Evolutionary conservation across 208 protist genomes (phyloP).

Genomic region (Kentomonas sorsogonicus): DNA sequence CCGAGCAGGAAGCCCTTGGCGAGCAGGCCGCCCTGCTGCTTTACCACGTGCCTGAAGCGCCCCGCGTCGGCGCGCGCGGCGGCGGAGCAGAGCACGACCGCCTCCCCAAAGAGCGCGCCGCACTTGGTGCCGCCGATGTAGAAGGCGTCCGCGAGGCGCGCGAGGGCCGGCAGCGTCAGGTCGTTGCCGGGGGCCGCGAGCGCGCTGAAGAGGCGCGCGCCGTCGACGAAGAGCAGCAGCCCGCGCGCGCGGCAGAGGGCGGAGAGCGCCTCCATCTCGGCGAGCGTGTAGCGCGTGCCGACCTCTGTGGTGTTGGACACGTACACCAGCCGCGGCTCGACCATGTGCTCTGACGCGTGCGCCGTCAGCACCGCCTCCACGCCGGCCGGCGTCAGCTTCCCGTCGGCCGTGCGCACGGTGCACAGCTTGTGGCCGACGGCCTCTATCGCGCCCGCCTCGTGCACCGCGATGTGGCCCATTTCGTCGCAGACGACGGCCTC

Average conservation of each 20-base stretch:
- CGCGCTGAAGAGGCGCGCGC: constrained; percentile 32
- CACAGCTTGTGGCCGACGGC: constrained; percentile 46
- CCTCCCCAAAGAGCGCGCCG: constrained; percentile 41
- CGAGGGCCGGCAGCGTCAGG: constrained; percentile 36
- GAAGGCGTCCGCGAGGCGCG: constrained; percentile 34
- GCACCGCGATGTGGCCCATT: constrained; percentile 37
- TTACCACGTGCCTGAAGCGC: constrained; percentile 33
- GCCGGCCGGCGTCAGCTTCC: constrained; percentile 28
- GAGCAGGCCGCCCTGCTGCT: constrained; percentile 44
- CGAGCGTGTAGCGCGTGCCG: constrained; percentile 39
- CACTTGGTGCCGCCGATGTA: constrained; percentile 49
- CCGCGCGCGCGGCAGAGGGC: constrained; percentile 21
- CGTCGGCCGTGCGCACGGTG: constrained; percentile 19
- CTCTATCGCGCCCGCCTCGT: constrained; percentile 48
- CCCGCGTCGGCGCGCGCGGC: constrained; percentile 27
- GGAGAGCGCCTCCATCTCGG: constrained; percentile 30
- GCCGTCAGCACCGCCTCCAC: constrained; percentile 24
- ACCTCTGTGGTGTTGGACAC: constrained; percentile 53
- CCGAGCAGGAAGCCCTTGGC: constrained; percentile 54
- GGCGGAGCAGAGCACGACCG: constrained; percentile 28
- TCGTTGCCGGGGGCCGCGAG: constrained; percentile 23
- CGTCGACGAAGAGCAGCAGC: constrained; percentile 42
- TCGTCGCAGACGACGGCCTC: constrained; percentile 30
- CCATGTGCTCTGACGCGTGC: constrained; percentile 38
- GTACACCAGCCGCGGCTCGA: constrained; percentile 37